A percentile compares a stretch with the other conserved stretches of the same genome.
phyloP scores from a whole-genome alignment of 306 rosid genomes.

The Abrus pulchellus region DNA sequence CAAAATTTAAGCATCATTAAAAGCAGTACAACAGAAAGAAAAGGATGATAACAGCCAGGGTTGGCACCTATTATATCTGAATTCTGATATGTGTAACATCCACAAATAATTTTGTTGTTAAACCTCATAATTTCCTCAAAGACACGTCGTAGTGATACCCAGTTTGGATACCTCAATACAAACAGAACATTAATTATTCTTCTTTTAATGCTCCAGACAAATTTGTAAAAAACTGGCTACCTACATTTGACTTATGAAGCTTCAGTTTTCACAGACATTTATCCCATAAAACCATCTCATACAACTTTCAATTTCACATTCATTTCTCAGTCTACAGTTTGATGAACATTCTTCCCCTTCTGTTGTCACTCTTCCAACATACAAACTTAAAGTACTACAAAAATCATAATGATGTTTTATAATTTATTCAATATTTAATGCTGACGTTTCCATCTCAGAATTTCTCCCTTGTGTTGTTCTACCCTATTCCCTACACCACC shows the following conservation, averaged over 20 bases:
- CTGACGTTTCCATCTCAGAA: slow-evolving; percentile 18
- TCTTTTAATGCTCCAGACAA: slow-evolving; percentile 7
- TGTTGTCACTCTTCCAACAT: not conserved
- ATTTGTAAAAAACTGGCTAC: slow-evolving; percentile 20
- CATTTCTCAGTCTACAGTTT: slow-evolving; percentile 24
- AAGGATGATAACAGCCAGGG: slow-evolving; percentile 7
- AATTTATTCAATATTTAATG: slow-evolving; percentile 25
- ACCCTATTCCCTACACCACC: slow-evolving; percentile 16
- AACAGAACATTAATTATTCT: slow-evolving; percentile 5
- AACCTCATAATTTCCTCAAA: slow-evolving; percentile 8
- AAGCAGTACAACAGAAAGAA: not conserved
- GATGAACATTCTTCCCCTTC: slow-evolving; percentile 4
- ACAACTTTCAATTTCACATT: slow-evolving; percentile 20
- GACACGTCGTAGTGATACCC: not conserved
- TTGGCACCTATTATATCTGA: slow-evolving; percentile 23
- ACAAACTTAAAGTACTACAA: not conserved
- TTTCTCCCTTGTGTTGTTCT: slow-evolving; percentile 10
- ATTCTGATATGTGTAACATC: not conserved
- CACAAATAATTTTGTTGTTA: slow-evolving; percentile 19
- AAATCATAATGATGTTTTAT: slow-evolving; percentile 14
- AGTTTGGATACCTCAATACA: slow-evolving; percentile 31
- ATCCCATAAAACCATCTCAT: slow-evolving; percentile 11
- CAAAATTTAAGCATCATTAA: slow-evolving; percentile 28
- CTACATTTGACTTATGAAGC: not conserved
- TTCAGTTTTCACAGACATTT: slow-evolving; percentile 9